Base-by-base conservation (phyloP, 345 rosid genomes). In the Hypericum perforatum region DNA sequence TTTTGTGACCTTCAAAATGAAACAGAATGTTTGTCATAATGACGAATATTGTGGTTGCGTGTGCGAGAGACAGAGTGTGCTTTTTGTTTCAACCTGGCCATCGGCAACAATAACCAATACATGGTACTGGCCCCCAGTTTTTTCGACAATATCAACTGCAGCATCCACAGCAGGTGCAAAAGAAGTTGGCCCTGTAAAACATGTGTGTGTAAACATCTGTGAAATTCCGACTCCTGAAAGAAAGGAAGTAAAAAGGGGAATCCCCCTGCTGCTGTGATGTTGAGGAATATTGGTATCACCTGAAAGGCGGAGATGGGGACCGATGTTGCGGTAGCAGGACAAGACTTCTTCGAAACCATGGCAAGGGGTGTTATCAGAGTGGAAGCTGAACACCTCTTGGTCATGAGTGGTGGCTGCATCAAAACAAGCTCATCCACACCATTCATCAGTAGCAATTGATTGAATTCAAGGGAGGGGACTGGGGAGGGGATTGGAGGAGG, bases 91-190 rank as follows among this genome's bases (percentile, higher is more conserved):
- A 15, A 84, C 92, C 89, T 87, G 98, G 41, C 98, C 98, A 66
- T 92, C 98, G 37, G 96, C 98, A 43, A 92, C 55, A 47, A 92
- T 80, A 62, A 92, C 96, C 14, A 92, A 94, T 32, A 85, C 96
- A 46, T 92, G 98, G 69, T 87, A 88, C 56, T 69, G 98, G 50
- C 83, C 80, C 42, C 69, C 75, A 75, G 75, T 82, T 58, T 47
- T 48, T 64, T 84, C 83, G 56, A 92, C 96, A 59, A 92, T 87
- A 73, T 87, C 83, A 15, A 81, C 60, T 39, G 98, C 96, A 0
- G 85, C 94, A 70, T 87, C 79, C 57, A 92, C 76, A 43, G 87
- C 76, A 0, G 96, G 95, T 0, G 90, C 90, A 83, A 92, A 92
- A 14, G 98, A 92, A 41, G 98, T 92, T 53, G 98, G 96, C 48